Evolutionary conservation across 1,284 basidiomycete species (phyloP), one percentile per base, ranked within the genome.

Genomic region (Ceratobasidium sp.): DNA sequence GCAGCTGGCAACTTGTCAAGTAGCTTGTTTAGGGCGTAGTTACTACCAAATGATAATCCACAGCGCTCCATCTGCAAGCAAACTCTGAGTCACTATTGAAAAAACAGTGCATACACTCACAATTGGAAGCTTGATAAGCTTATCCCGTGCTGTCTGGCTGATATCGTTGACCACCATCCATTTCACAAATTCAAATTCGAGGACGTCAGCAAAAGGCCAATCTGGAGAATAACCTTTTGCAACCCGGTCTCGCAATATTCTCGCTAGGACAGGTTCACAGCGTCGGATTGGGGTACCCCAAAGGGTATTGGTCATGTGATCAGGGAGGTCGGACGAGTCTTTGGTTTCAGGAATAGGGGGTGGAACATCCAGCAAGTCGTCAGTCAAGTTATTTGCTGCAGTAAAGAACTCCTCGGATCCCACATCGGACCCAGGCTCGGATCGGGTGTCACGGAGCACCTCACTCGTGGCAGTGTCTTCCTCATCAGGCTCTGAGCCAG

Each of bases 161-260:
- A 75, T 60, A 28, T 45, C 60, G 37, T 37, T 6, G 15, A n/a
- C 53, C 10, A 42, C 42, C 51, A 71, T 39, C 68, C 68, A 71
- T 51, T 56, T 56, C 20, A 47, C 68, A 37, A 71, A 60, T 42
- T 56, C 28, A 31, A 71, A 71, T 51, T 71, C 68, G 5, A 47
- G 15, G 13, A n/a, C 5, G 31, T 71, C 68, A 3, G 51, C 56
- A 58, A 69, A 69, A 2, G 67, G 67, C 7, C 33, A 35, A 39
- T 10, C 60, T 15, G 60, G 60, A 7, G 60, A 10, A 6, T 17
- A 23, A 37, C 33, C 60, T 13, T 10, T 17, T 10, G 60, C 35
- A 10, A 61, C 33, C 11, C 33, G 7, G 8, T 61, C 60, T 39
- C 26, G 33, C 6, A 15, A 23, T 6, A 61, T 35, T 3, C n/a